These are phyloP conservation scores for Amborella trichopoda DNA, from an alignment of 164 flowering plant genomes.

Conservation along the genomic window DNA sequence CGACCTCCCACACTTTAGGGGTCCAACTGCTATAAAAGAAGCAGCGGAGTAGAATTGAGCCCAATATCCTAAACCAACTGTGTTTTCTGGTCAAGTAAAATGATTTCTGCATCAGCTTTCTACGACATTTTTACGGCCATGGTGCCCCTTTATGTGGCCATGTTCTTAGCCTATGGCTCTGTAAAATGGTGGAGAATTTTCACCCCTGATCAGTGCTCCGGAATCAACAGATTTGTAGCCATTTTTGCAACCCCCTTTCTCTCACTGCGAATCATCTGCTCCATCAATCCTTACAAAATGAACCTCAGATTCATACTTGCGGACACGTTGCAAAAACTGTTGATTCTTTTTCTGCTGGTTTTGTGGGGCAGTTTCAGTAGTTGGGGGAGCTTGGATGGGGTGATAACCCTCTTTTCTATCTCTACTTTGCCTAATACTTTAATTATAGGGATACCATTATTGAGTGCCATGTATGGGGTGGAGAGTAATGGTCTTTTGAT, in stretches of 20 bases:
- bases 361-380: slow-evolving; percentile 24
- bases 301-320: slow-evolving; percentile 45
- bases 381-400: slow-evolving; percentile 30
- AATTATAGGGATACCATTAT: slow-evolving; percentile 70
- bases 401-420: slow-evolving; percentile 63
- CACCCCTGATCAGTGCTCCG: slow-evolving; percentile 72
- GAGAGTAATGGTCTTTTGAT: slow-evolving; percentile 36
- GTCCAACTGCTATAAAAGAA: too few relatives aligned
- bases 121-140: slow-evolving; percentile 52
- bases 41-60: too few relatives aligned
- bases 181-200: slow-evolving; percentile 68
- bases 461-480: slow-evolving; percentile 63
- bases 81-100: too few relatives aligned
- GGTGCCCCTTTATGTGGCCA: slow-evolving; percentile 56
- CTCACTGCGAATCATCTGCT: slow-evolving; percentile 48
- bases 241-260: slow-evolving; percentile 64
- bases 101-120: slow-evolving; percentile 43
- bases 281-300: slow-evolving; percentile 60
- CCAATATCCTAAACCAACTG: too few relatives aligned
- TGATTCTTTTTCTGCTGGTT: slow-evolving; percentile 26
- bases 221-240: slow-evolving; percentile 80
- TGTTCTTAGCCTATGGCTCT: slow-evolving; percentile 57
- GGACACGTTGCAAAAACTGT: slow-evolving; percentile 53
- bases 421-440: slow-evolving; percentile 72
- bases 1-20: too few relatives aligned